Conservation (phyloP, 2,329 filamentous ascomycete genomes). For the Arthrocladium fulminans region DNA sequence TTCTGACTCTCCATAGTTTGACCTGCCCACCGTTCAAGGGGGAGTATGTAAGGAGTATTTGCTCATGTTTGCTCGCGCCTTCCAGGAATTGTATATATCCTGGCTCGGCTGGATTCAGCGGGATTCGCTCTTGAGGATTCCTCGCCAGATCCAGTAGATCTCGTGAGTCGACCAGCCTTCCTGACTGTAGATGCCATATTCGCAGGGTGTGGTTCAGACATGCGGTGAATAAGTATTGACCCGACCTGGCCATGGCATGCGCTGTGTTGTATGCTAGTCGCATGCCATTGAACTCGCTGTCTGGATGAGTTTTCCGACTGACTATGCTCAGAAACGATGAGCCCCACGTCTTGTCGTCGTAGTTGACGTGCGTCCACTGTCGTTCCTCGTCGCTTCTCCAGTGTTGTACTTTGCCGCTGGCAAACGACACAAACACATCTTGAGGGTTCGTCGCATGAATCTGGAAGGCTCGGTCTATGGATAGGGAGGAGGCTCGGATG, state of each 20-base stretch:
- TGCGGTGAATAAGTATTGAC: constrained; percentile 59
- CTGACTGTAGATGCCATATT: constrained; percentile 79
- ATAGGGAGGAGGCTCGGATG: constrained; percentile 57
- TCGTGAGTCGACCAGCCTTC: constrained; percentile 64
- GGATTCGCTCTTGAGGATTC: constrained; percentile 62
- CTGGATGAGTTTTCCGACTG: constrained; percentile 35
- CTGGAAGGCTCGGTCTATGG: constrained; percentile 62
- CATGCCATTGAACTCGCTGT: constrained; percentile 34
- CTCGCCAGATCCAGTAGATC: constrained; percentile 65
- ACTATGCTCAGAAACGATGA: constrained; percentile 41
- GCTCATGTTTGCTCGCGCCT: constrained; percentile 11
- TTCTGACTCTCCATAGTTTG: constrained; percentile 79
- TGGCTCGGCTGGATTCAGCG: constrained; percentile 68
- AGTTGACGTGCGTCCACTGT: constrained; percentile 39
- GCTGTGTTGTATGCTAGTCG: constrained; percentile 36
- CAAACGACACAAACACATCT: constrained; percentile 64
- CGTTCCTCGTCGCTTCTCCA: constrained; percentile 54
- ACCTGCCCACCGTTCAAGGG: constrained; percentile 82
- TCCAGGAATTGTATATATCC: constrained; percentile 59
- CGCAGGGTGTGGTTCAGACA: constrained; percentile 82
- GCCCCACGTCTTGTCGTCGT: constrained; percentile 41
- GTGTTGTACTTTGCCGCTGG: constrained; percentile 47
- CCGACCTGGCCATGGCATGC: constrained; percentile 37
- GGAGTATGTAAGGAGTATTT: constrained; percentile 66
- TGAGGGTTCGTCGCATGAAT: constrained; percentile 65